Conservation (phyloP, 1,284 basidiomycete genomes). For the Rhodotorula sp. region DNA sequence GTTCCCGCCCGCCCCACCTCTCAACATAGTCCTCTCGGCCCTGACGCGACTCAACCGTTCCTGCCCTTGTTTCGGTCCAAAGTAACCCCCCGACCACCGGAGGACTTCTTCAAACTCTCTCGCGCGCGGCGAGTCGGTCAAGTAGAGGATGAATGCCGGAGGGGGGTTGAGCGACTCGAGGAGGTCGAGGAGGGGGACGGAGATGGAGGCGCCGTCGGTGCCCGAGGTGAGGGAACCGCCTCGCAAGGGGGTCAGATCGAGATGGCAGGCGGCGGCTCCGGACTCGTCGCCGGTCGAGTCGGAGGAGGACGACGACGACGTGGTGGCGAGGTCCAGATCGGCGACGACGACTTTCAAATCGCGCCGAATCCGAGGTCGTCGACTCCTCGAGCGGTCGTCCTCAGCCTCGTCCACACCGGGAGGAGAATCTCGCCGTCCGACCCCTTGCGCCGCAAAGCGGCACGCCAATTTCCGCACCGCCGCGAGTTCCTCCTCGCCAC, state of each 20-base stretch:
- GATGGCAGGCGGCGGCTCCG: constrained; percentile 21
- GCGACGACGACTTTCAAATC: constrained; percentile 33
- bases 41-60: constrained; percentile 10
- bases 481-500: constrained; percentile 27
- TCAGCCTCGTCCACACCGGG: neutral
- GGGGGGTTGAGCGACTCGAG: constrained; percentile 21
- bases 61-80: constrained; percentile 24
- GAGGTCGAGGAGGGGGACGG: constrained; percentile 27
- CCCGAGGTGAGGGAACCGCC: neutral
- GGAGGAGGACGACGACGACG: neutral
- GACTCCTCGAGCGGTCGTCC: neutral
- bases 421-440: neutral
- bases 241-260: constrained; percentile 27
- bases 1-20: neutral
- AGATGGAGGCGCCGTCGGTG: constrained; percentile 15
- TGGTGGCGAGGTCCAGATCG: constrained; percentile 11
- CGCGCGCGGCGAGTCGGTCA: constrained; percentile 26
- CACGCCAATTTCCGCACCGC: constrained; percentile 36
- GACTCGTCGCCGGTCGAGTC: neutral
- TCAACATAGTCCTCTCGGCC: constrained; percentile 23
- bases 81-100: constrained; percentile 27
- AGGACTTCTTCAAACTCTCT: constrained; percentile 37
- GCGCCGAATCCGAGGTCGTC: neutral
- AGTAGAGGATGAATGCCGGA: constrained; percentile 29
- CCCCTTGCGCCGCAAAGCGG: constrained; percentile 21